These are phyloP conservation scores for Curvularia hawaiiensis DNA, from an alignment of 2,329 filamentous ascomycete genomes.

Conservation along the genomic window DNA sequence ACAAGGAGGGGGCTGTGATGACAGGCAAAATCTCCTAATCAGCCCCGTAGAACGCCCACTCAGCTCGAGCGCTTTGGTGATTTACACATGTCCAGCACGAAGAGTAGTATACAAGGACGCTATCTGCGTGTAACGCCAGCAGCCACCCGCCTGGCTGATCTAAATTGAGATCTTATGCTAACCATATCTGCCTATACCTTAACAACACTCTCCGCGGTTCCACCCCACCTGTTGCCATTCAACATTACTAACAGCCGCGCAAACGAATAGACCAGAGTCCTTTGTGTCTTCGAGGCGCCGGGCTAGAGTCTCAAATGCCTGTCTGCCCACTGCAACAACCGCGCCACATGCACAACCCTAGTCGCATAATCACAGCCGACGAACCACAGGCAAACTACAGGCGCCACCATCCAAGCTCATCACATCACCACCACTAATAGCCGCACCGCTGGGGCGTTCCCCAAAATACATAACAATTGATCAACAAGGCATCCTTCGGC, in stretches of 20 bases:
- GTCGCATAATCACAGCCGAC: conserved; percentile 3
- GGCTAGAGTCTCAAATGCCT: conserved; percentile 10
- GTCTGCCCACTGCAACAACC: conserved; percentile 1
- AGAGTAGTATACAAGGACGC: neutral
- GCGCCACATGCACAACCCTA: conserved; percentile 11
- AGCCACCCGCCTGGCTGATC: neutral
- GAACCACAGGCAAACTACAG: conserved; percentile 15
- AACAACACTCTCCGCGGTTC: neutral
- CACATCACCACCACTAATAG: neutral
- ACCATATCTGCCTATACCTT: neutral
- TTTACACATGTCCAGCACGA: neutral
- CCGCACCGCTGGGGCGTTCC: conserved; percentile 1
- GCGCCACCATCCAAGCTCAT: conserved; percentile 9
- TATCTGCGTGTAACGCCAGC: neutral
- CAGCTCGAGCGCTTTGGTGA: neutral
- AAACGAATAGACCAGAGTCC: neutral
- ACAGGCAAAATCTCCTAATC: neutral
- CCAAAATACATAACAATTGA: conserved; percentile 5
- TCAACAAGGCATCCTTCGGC: neutral
- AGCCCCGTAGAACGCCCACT: neutral
- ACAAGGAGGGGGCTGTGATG: neutral
- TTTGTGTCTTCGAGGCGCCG: conserved; percentile 1
- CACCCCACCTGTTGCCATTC: neutral
- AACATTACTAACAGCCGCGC: neutral
- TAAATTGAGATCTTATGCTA: neutral